Evolutionary conservation across 106 monocot genomes (phyloP).

Genomic region (Posidonia australis): DNA sequence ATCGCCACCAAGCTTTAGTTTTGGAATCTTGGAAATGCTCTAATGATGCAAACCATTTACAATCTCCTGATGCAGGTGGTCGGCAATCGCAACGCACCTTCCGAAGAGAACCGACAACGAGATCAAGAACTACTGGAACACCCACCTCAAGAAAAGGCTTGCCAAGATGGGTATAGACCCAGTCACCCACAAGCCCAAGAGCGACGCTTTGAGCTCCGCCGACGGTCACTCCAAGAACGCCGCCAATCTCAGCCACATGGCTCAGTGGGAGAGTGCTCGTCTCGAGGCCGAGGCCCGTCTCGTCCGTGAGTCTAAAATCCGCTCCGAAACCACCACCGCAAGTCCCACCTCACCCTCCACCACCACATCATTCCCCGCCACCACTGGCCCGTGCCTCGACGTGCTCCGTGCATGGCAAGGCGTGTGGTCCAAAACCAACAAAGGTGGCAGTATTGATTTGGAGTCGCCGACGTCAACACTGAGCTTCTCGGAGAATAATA

Average conservation of each 20-base stretch:
- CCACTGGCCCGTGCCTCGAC: background rate
- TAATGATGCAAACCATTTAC: background rate
- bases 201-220: constrained; percentile 19
- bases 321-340: constrained; percentile 1
- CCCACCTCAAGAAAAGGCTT: constrained; percentile 65
- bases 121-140: constrained; percentile 91
- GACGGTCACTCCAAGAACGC: constrained; percentile 24
- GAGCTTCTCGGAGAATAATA: constrained; percentile 39
- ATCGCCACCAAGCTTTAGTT: too few relatives aligned
- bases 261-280: constrained; percentile 82
- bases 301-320: constrained; percentile 46
- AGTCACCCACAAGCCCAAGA: constrained; percentile 58
- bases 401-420: constrained; percentile 23
- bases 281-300: constrained; percentile 72
- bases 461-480: constrained; percentile 60
- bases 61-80: constrained; percentile 37
- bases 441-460: constrained; percentile 13
- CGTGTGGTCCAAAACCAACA: constrained; percentile 5
- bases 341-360: background rate
- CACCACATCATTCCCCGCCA: background rate
- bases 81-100: constrained; percentile 68
- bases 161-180: constrained; percentile 80
- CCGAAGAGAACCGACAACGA: constrained; percentile 78
- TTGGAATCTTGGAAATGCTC: background rate
- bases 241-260: constrained; percentile 78